Base-by-base conservation (phyloP, 2,329 filamentous ascomycete species). In the Monosporascus sp. region DNA sequence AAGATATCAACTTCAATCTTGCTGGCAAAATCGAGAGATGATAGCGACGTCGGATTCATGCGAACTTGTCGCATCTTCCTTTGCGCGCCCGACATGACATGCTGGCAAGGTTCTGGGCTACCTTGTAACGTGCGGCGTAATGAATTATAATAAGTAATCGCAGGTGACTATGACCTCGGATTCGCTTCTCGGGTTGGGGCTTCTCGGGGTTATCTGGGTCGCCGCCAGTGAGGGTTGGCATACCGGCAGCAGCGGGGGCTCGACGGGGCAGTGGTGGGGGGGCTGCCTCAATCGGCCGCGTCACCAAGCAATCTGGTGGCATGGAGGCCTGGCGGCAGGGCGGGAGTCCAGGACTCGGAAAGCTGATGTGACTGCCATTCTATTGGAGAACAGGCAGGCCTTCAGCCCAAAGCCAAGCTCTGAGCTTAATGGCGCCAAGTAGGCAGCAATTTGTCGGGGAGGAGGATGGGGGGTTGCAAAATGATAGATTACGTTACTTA, bases 1-100 rank as follows among this genome's bases (percentile, higher is more conserved):
- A 90, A 65, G 88, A 91, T 62, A 81, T 87, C 52, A 83, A 84
- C 61, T 81, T 84, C 56, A 75, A 82, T 56, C 67, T 78, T 9
- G 74, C 71, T 66, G 72, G 67, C 49, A 72, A 68, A 54, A 63
- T 63, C 46, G 64, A 68, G 49, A 60, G 61, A 56, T 64, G 61
- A 66, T 24, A 43, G 51, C 45, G 37, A 53, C 43, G 20, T 43
- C 9, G 38, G 19, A n/a, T 40, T 7, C 17, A 24, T 43, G 22
- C 40, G 9, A 17, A 40, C 38, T n/a, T 40, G 9, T 11, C 31
- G 11, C 9, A 3, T 14, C 19, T 20, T 19, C 9, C 22, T 19
- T 14, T 20, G 20, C 14, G 40, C 9, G 40, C 11, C 31, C 11
- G 5, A 35, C 5, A 14, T 35, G 5, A 35, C 5, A 14, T 35